A percentile compares a stretch with the other conserved stretches of the same genome.
Conservation (phyloP, 129 eudicot genomes). For the Cynara cardunculus region DNA sequence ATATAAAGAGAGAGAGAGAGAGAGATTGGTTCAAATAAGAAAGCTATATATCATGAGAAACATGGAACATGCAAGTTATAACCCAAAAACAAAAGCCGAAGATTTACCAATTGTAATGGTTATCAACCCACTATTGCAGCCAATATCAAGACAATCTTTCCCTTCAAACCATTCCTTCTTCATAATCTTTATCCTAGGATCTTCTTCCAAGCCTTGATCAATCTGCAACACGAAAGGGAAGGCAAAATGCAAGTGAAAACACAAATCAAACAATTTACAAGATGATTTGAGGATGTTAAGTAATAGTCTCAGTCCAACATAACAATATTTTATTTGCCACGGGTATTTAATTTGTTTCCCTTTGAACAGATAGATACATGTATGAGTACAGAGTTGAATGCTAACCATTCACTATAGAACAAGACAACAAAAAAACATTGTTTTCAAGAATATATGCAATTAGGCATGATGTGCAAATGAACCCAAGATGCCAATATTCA, state of each 20-base stretch:
- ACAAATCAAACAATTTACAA: neutral
- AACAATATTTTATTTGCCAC: neutral
- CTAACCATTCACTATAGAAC: neutral
- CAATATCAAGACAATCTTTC: constrained; percentile 94
- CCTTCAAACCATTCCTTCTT: constrained; percentile 90
- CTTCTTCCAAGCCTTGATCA: constrained; percentile 69
- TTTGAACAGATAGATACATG: neutral
- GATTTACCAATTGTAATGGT: constrained; percentile 70
- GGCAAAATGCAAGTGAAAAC: neutral
- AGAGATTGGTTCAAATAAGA: too few relatives aligned
- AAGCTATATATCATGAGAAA: neutral
- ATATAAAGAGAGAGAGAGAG: too few relatives aligned
- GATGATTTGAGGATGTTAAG: neutral
- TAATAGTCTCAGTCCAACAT: neutral
- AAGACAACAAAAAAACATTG: neutral
- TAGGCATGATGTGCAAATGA: neutral
- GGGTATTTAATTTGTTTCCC: neutral
- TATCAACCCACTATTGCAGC: constrained; percentile 84
- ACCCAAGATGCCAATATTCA: neutral
- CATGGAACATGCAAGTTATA: neutral
- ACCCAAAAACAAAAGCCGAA: neutral
- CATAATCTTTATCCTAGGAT: constrained; percentile 76
- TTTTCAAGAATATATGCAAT: neutral
- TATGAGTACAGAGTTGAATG: neutral
- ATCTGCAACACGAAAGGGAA: constrained; percentile 42